phyloP scores from a whole-genome alignment of 2,329 filamentous ascomycete genomes.

The Tolypocladium tropicale region DNA sequence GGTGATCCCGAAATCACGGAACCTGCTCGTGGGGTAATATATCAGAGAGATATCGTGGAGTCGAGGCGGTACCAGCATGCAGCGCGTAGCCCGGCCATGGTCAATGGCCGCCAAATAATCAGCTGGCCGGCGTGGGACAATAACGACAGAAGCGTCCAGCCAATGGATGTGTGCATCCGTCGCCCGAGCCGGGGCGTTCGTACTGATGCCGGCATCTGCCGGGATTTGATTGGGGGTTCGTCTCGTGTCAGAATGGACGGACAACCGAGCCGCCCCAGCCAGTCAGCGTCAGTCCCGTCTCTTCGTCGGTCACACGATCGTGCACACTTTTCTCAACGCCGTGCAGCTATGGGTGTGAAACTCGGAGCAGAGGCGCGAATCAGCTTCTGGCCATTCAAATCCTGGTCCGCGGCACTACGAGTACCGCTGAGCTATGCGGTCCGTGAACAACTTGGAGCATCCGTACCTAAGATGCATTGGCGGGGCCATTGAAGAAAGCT shows the following conservation, averaged over 20 bases:
- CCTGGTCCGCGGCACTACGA: no score
- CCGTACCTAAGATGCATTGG: no score
- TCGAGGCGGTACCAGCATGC: neutral
- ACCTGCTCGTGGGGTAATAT: neutral
- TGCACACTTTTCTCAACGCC: neutral
- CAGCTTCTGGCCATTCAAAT: neutral
- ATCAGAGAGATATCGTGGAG: neutral
- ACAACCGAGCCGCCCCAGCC: neutral
- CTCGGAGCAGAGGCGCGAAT: neutral
- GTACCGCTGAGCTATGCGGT: no score
- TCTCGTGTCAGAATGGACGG: neutral
- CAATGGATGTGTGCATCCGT: no score
- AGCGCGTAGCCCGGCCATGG: no score
- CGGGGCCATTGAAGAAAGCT: no score
- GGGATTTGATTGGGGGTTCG: neutral
- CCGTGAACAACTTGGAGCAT: no score
- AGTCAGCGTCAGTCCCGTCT: neutral
- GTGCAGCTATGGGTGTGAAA: neutral
- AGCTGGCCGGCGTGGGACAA: no score
- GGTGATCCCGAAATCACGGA: no score
- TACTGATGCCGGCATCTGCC: neutral
- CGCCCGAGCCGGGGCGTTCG: neutral
- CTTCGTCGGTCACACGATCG: neutral
- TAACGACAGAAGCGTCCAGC: no score
- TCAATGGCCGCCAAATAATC: no score